Evolutionary conservation across 495 filamentous ascomycete genomes (phyloP), one percentile per base, ranked within the genome.

Genomic region (Cryomyces minteri): DNA sequence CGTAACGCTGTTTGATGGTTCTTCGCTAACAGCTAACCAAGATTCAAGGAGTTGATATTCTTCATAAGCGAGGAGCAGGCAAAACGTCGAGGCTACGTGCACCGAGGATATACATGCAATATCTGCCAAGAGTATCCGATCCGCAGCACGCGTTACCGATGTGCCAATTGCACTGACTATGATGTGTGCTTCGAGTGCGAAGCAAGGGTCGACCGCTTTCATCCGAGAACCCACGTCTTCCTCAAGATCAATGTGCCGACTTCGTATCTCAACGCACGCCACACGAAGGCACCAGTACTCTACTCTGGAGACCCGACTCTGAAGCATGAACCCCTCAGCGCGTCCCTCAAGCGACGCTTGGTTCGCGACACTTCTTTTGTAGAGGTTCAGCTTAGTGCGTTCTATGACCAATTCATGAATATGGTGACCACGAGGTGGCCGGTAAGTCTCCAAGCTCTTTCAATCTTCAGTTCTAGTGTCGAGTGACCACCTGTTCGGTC

Each of bases 81-180:
- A 4, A 70, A 73, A 41, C 70, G 79, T 42, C 87, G 92, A 57
- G 84, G 84, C 11, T 93, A 88, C 56, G 81, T 94, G 30, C 90
- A 99, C 57, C 80, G 90, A 4, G 87, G 92, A n/a, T 84, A 92
- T 43, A 79, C 74, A 32, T 99, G 90, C 61, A 92, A 95, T 60
- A 77, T 73, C 47, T 98, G 90, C 52, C 77, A 78, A 32, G 71
- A 76, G 46, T 72, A 81, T 46, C 90, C 90, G 6, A 95, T 98
- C 39, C 80, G 84, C 39, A 88, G 90, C 1, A 84, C 90, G 47
- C 47, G 55, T 10, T 58, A 46, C 39, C 51, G 44, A 25, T 58
- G 56, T 34, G 41, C 52, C n/a, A 58, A 58, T 31, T 58, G 56
- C 36, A 32, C 48, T 71, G 88, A 56, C 94, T 94, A 61, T 76